These are phyloP conservation scores for Eucalyptus erythrocorys DNA, from an alignment of 345 rosid species.

Conservation along the genomic window DNA sequence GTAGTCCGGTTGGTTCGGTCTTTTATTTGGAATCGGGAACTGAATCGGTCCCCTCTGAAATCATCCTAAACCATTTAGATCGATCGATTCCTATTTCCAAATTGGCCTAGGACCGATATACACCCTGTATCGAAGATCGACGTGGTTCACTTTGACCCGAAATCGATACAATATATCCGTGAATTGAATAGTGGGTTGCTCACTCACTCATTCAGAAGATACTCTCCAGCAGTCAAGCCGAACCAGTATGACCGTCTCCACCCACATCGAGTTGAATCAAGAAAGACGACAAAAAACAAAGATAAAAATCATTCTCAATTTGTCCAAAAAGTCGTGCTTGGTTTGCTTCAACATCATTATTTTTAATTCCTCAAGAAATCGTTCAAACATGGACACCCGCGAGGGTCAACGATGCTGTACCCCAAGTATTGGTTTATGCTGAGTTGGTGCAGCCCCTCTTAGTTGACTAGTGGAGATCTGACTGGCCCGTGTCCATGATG, in stretches of 20 bases:
- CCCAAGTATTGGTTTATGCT: background rate
- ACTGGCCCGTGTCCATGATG: background rate
- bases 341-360: background rate
- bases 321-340: background rate
- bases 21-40: rapidly evolving
- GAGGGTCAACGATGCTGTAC: background rate
- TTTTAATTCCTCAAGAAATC: background rate
- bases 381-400: background rate
- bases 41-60: rapidly evolving
- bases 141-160: background rate
- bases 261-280: background rate
- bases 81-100: rapidly evolving
- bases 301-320: background rate
- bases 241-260: background rate
- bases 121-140: background rate
- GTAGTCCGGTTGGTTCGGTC: rapidly evolving
- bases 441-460: background rate
- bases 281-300: background rate
- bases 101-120: background rate
- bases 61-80: background rate
- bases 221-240: background rate
- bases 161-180: background rate
- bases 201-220: background rate
- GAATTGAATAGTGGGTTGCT: background rate
- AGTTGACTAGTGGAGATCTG: background rate